Evolutionary conservation across 306 rosid genomes (phyloP).

Genomic region (Cucurbita ficifolia): DNA sequence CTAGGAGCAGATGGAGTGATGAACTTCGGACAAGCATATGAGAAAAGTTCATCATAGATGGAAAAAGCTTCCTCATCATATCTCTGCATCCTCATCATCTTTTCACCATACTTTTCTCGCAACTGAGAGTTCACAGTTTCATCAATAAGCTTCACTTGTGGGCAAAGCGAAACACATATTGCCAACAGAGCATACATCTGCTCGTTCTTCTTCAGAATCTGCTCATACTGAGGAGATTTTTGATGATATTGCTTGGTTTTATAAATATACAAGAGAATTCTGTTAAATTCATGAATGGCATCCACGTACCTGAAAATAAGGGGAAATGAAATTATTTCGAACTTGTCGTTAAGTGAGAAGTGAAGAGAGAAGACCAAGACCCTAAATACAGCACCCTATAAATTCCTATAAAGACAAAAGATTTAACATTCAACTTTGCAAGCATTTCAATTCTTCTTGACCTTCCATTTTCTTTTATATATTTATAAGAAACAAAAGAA

Average conservation of each 20-base stretch:
- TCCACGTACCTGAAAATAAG: constrained; percentile 59
- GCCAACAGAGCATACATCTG: constrained; percentile 99
- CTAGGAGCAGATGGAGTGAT: constrained; percentile 95
- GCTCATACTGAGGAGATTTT: constrained; percentile 90
- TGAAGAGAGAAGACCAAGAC: background rate
- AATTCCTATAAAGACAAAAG: background rate
- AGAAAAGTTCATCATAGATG: constrained; percentile 89
- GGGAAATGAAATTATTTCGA: background rate
- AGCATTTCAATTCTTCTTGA: background rate
- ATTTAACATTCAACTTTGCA: background rate
- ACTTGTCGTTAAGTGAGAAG: background rate
- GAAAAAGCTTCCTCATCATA: constrained; percentile 92
- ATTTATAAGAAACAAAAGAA: background rate
- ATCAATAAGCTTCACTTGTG: constrained; percentile 75
- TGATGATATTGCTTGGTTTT: constrained; percentile 74
- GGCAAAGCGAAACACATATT: constrained; percentile 78
- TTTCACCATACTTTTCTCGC: constrained; percentile 93
- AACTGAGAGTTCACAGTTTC: constrained; percentile 83
- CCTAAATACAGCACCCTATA: background rate
- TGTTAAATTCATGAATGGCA: constrained; percentile 80
- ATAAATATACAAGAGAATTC: constrained; percentile 66
- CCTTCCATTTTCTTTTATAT: background rate
- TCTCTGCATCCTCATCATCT: constrained; percentile 87
- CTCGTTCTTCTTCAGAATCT: constrained; percentile 90
- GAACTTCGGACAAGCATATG: constrained; percentile 96